Evolutionary conservation across 257 asterid genomes (phyloP), one percentile per base, ranked within the genome.

Genomic region (Ilex asprella): DNA sequence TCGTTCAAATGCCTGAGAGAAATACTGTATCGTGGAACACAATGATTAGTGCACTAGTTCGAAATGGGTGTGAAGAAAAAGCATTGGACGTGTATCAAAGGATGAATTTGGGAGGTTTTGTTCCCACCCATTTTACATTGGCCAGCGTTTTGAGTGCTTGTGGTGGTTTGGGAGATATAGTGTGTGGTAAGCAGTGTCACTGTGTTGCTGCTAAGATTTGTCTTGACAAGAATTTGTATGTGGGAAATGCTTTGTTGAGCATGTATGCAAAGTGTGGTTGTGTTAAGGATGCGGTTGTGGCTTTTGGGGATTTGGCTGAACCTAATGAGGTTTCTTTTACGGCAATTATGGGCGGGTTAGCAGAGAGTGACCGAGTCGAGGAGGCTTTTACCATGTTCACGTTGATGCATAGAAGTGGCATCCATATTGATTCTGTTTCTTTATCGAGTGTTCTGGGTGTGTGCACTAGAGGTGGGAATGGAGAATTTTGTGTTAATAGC

Each of bases 101-200:
- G 6, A 83, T 85, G 94, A 76, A 81, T 66, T 35, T 13, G 61
- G 66, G 58, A 27, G 87, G 89, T 50, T 81, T 81, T 41, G 65
- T 68, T 68, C 94, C 86, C 2, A 83, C 86, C 41, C 86, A 73
- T 54, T 85, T 82, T 32, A 87, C 94, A 0, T 58, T 87, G 70
- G 88, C 89, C 5, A 87, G 91, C 79, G 91, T 85, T 69, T 67
- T 87, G 77, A 83, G 94, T 67, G 82, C 87, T 57, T 81, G 86
- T 65, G 94, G 89, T 62, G 80, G 75, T 65, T 49, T 78, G 70
- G 71, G 88, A 16, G 63, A 73, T 61, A 55, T 71, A 61, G 73
- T 30, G 66, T 76, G 75, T 56, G 96, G 91, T 60, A 79, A 68
- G 68, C 81, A 81, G 76, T 81, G 87, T 67, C 96, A 85, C 67